A percentile compares a stretch with the other conserved stretches of the same genome.
Conservation (phyloP, 2,329 filamentous ascomycete genomes). For the Scedosporium apiospermum region DNA sequence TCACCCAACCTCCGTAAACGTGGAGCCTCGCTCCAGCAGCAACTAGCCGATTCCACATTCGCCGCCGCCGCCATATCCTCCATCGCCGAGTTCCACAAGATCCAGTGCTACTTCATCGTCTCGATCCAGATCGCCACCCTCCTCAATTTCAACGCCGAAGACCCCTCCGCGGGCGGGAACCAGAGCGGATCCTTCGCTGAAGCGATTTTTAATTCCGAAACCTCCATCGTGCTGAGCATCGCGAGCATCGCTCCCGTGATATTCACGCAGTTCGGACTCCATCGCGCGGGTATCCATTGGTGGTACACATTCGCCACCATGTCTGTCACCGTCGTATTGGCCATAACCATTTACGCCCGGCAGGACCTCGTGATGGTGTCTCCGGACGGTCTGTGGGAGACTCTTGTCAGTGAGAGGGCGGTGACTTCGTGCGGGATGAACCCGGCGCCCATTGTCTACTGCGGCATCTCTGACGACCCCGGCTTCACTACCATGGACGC, state of each 20-base stretch:
- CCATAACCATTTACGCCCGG: neutral
- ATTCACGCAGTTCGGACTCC: neutral
- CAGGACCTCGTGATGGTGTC: neutral
- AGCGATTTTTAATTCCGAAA: neutral
- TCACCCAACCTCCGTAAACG: neutral
- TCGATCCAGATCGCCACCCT: neutral
- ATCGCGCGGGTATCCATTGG: constrained; percentile 2
- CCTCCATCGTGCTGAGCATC: neutral
- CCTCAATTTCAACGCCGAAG: neutral
- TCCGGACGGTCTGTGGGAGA: neutral
- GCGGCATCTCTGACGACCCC: neutral
- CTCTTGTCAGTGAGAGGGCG: neutral
- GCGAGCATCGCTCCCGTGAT: neutral
- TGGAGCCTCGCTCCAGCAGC: neutral
- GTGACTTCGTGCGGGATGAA: constrained; percentile 2
- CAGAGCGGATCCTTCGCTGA: neutral
- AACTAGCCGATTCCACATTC: neutral
- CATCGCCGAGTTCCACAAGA: constrained; percentile 1
- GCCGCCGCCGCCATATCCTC: neutral
- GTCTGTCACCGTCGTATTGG: neutral
- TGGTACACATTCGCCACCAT: constrained; percentile 1
- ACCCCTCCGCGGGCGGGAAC: neutral
- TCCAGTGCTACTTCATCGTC: neutral
- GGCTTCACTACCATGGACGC: neutral
- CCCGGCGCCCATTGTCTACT: neutral